Base-by-base conservation (phyloP, 2,329 filamentous ascomycete species). In the Pseudopyrenochaeta lycopersici region DNA sequence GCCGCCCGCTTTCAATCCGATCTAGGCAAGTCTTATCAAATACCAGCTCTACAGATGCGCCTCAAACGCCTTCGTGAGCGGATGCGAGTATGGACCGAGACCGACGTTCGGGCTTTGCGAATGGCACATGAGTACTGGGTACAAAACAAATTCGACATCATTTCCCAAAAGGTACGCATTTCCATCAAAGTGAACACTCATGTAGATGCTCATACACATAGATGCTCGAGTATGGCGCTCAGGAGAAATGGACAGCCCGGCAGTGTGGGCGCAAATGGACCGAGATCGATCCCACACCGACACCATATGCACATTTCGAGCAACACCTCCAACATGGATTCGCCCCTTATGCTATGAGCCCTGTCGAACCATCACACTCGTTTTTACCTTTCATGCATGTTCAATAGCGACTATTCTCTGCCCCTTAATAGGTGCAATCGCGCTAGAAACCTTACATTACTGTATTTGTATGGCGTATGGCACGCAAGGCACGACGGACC, bases 41-140 rank as follows among this genome's bases (percentile, higher is more conserved):
- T 83, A 43, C 80, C 82, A 3, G 80, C 81, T 7, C 70, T 84
- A 29, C 82, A 84, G 62, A 84, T 84, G 82, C 80, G 81, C 17
- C 77, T 81, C 60, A 83, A 83, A 66, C 75, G 82, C 32, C 70
- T 84, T 32, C 73, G 80, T 15, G 81, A 83, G 62, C 76, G 80
- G 41, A 77, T 82, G 68, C 77, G 82, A 18, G 72, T 78, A 1
- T 84, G 82, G 82, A 79, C 77, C 18, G 80, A 83, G n/a, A 68
- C 72, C 15, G 82, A 84, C 52, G 66, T 82, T 38, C 73, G 77
- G 54, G 81, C 81, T 11, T 71, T 84, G 27, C 77, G 76, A 48
- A 72, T 77, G 66, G 82, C 82, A 29, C 77, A 81, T 61, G 81
- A 84, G 58, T 82, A 82, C 66, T 84, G 80, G 80, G 77, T 78